Evolutionary conservation across 805 yeast species (phyloP).

Genomic region (Cyberlindnera mycetangii): DNA sequence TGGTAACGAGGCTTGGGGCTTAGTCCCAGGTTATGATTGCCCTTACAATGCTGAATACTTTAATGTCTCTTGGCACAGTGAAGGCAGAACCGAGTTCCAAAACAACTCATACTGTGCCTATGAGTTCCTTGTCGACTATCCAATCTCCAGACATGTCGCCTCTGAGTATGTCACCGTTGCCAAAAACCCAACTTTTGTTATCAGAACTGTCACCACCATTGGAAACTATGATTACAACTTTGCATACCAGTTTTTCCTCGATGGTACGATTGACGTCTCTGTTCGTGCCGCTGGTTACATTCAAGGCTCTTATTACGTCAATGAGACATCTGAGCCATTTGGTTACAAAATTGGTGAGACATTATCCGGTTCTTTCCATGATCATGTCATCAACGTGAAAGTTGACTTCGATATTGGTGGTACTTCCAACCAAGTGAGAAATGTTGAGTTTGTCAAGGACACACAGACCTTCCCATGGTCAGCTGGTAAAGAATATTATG

Average conservation of each 20-base stretch:
- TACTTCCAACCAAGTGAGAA: slow-evolving; percentile 21
- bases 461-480: slow-evolving; percentile 28
- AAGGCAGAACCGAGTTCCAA: slow-evolving; percentile 24
- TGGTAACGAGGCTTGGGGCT: slow-evolving; percentile 30
- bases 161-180: slow-evolving; percentile 18
- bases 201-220: slow-evolving; percentile 27
- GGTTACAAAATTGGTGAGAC: slow-evolving; percentile 26
- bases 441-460: slow-evolving; percentile 16
- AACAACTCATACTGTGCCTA: slow-evolving; percentile 30
- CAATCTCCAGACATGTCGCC: slow-evolving; percentile 25
- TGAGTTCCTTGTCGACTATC: slow-evolving; percentile 25
- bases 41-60: slow-evolving; percentile 30
- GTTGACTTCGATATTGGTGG: slow-evolving; percentile 31
- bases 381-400: slow-evolving; percentile 28
- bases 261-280: slow-evolving; percentile 29
- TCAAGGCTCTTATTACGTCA: slow-evolving; percentile 29
- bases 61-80: slow-evolving; percentile 28
- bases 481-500: slow-evolving; percentile 22
- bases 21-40: slow-evolving; percentile 31
- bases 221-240: slow-evolving; percentile 29
- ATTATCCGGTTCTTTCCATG: slow-evolving; percentile 31
- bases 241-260: slow-evolving; percentile 24
- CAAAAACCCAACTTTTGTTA: slow-evolving; percentile 26
- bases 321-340: slow-evolving; percentile 19
- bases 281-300: slow-evolving; percentile 32